These are phyloP conservation scores for Mortierella sp. DNA, from an alignment of 371 early-diverging fungal species.

Conservation along the genomic window DNA sequence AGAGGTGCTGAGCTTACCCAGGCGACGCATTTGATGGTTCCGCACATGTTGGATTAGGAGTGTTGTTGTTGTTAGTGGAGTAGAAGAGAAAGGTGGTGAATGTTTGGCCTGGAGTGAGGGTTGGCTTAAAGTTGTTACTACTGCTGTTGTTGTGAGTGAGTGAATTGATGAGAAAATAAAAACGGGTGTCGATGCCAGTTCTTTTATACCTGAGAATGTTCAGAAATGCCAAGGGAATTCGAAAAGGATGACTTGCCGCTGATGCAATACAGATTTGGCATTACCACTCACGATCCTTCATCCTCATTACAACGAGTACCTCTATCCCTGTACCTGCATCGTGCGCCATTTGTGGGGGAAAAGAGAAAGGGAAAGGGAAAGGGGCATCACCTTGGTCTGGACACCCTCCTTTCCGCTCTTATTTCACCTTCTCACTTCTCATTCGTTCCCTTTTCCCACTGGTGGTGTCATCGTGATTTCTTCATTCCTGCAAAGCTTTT, in stretches of 20 bases:
- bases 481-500: neutral
- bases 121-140: neutral
- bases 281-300: neutral
- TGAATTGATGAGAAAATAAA: neutral
- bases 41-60: constrained; percentile 30
- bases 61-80: neutral
- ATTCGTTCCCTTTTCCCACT: neutral
- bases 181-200: neutral
- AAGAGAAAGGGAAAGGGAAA: neutral
- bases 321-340: neutral
- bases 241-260: neutral
- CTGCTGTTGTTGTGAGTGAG: neutral
- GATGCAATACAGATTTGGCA: neutral
- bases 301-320: neutral
- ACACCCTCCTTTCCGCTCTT: neutral
- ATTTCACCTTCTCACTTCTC: neutral
- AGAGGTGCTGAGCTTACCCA: constrained; percentile 23
- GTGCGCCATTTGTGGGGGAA: neutral
- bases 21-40: constrained; percentile 36
- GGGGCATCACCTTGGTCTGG: neutral
- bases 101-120: neutral
- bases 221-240: neutral
- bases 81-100: neutral
- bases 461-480: constrained; percentile 12
- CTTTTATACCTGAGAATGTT: neutral